These are phyloP conservation scores for Senna siamea DNA, from an alignment of 306 rosid species.

Conservation along the genomic window DNA sequence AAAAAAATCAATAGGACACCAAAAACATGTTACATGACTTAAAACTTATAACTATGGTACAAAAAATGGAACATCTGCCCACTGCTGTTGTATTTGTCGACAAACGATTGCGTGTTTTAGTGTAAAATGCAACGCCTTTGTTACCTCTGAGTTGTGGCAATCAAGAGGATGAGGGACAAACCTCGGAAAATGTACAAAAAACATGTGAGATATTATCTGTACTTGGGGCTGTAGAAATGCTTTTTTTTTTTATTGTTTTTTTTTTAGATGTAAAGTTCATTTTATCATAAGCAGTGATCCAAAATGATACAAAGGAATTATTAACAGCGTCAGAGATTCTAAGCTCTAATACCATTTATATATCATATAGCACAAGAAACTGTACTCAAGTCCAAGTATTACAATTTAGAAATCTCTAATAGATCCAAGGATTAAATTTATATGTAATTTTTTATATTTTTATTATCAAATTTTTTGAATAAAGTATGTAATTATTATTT, in stretches of 20 bases:
- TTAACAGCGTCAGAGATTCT: background rate
- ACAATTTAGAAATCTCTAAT: too few species aligned
- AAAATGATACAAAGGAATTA: slow-evolving; percentile 2
- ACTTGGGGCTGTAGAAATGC: slow-evolving; percentile 28
- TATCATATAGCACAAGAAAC: background rate
- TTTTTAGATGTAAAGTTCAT: slow-evolving; percentile 42
- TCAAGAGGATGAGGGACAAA: slow-evolving; percentile 9
- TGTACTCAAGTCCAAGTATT: background rate
- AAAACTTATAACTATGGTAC: background rate
- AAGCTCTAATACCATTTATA: background rate
- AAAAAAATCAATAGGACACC: background rate
- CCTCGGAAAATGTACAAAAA: slow-evolving; percentile 42
- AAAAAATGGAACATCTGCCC: background rate
- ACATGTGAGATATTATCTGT: slow-evolving; percentile 43
- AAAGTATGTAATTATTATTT: too few species aligned
- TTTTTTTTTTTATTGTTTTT: slow-evolving; percentile 50
- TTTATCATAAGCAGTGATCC: background rate
- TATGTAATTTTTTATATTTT: too few species aligned
- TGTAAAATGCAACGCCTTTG: background rate
- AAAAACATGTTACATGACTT: too few species aligned
- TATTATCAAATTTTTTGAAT: too few species aligned
- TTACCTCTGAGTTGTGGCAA: slow-evolving; percentile 29
- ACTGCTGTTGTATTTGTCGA: background rate
- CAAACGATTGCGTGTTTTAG: background rate
- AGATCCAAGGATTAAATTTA: too few species aligned